phyloP scores from a whole-genome alignment of 2,329 filamentous ascomycete species.

The Aspergillus tubingensis region DNA sequence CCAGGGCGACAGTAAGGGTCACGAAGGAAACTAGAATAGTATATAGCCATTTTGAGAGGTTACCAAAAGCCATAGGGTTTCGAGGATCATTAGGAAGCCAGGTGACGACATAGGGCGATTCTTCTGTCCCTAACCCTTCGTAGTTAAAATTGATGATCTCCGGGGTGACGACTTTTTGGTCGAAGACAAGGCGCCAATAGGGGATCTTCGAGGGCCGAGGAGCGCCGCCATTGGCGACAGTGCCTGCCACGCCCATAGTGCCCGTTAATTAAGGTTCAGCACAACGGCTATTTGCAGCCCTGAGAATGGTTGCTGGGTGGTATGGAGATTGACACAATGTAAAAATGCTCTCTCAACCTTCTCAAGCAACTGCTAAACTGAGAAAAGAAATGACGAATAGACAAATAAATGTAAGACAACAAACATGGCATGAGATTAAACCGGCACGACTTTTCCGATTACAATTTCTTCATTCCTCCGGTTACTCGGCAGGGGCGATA shows the following conservation, averaged over 20 bases:
- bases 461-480: neutral
- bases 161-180: constrained; percentile 38
- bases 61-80: constrained; percentile 42
- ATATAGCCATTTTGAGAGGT: constrained; percentile 43
- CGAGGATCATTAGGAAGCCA: constrained; percentile 48
- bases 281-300: neutral
- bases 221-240: neutral
- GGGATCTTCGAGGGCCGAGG: constrained; percentile 29
- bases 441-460: neutral
- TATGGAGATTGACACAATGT: neutral
- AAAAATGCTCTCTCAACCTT: neutral
- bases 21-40: constrained; percentile 42
- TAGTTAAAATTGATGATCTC: constrained; percentile 36
- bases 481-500: neutral
- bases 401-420: neutral
- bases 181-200: constrained; percentile 37
- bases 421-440: neutral
- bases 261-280: constrained; percentile 1
- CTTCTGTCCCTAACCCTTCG: constrained; percentile 43
- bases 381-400: neutral
- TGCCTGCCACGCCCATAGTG: neutral
- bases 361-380: neutral
- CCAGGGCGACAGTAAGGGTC: constrained; percentile 46
- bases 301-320: neutral
- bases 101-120: constrained; percentile 47